Conservation (phyloP, 352 stramenopile genomes). For the Pythium chondricola region DNA sequence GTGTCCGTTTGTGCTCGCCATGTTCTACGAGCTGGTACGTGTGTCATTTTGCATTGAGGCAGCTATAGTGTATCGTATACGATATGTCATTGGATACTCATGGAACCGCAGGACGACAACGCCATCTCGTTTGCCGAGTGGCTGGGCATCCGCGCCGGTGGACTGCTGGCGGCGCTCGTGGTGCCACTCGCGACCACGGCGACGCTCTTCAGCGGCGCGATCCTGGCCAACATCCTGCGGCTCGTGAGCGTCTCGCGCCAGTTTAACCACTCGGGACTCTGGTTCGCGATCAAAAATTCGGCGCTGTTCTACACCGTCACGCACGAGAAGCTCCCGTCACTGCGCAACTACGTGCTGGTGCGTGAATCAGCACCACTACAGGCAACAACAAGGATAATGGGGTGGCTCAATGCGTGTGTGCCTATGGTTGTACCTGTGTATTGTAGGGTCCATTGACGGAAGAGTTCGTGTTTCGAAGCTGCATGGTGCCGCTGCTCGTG, state of each 20-base stretch:
- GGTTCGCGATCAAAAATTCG: slow-evolving; percentile 81
- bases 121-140: slow-evolving; percentile 79
- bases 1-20: slow-evolving; percentile 71
- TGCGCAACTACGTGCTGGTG: slow-evolving; percentile 82
- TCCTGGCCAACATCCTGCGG: slow-evolving; percentile 69
- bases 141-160: slow-evolving; percentile 72
- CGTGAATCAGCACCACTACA: slow-evolving; percentile 4
- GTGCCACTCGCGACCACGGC: slow-evolving; percentile 64
- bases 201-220: slow-evolving; percentile 70
- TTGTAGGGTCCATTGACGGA: slow-evolving; percentile 88
- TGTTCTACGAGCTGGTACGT: slow-evolving; percentile 81
- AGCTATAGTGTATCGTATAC: no score
- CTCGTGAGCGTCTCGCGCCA: slow-evolving; percentile 72
- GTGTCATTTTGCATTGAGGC: neutral
- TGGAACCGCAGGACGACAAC: slow-evolving; percentile 64
- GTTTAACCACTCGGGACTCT: slow-evolving; percentile 63
- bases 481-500: slow-evolving; percentile 89
- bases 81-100: no score
- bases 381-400: neutral
- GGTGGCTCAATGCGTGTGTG: neutral
- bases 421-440: neutral
- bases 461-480: slow-evolving; percentile 95
- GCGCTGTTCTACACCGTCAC: slow-evolving; percentile 72
- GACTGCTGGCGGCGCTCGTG: slow-evolving; percentile 43
- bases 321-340: slow-evolving; percentile 60